Percentiles rank a stretch among this genome's conserved stretches.
phyloP scores from a whole-genome alignment of 345 rosid species.

The Syzygium oleosum region DNA sequence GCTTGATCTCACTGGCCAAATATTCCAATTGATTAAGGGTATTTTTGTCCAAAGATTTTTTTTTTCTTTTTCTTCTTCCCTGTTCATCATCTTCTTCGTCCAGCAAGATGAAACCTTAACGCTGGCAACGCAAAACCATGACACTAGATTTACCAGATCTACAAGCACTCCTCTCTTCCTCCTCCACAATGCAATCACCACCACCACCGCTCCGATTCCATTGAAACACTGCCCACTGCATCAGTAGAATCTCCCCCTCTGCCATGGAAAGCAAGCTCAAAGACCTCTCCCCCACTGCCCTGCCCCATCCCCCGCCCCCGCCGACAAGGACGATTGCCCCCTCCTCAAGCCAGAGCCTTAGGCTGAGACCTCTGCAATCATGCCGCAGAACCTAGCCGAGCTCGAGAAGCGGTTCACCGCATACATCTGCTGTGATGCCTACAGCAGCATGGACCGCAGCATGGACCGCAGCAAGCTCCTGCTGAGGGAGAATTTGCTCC shows the following conservation, averaged over 20 bases:
- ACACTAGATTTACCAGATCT: background rate
- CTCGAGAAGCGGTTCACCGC: background rate
- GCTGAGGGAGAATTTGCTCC: no score
- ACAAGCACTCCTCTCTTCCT: background rate
- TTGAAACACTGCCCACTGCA: background rate
- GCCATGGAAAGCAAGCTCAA: background rate
- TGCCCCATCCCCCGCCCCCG: background rate
- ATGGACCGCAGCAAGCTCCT: no score
- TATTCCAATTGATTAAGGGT: background rate
- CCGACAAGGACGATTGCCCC: background rate
- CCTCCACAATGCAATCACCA: background rate
- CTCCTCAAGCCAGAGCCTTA: background rate
- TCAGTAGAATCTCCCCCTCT: background rate
- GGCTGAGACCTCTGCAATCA: background rate
- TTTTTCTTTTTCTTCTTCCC: background rate
- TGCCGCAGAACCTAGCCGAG: background rate
- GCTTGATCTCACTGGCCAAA: background rate
- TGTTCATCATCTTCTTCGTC: background rate
- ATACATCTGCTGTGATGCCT: no score
- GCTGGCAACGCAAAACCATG: background rate
- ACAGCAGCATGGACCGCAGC: no score
- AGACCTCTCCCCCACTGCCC: background rate
- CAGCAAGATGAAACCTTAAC: background rate
- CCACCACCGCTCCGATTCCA: background rate
- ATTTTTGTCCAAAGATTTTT: background rate